phyloP scores from a whole-genome alignment of 257 asterid species.

The Thymus mandschuricus region DNA sequence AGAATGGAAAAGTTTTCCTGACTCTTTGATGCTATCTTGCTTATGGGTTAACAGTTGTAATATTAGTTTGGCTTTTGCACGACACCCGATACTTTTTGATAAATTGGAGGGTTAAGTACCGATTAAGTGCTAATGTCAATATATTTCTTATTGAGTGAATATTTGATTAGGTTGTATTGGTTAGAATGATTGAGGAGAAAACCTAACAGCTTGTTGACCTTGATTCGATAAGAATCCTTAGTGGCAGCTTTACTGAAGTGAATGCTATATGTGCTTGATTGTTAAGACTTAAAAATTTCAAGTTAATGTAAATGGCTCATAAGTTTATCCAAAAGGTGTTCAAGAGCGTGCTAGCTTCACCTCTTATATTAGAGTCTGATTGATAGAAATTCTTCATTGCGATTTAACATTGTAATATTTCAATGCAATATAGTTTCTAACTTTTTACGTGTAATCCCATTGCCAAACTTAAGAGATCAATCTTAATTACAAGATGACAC shows the following conservation, averaged over 20 bases:
- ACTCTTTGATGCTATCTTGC: background rate
- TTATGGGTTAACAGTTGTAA: background rate
- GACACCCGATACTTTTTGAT: constrained; percentile 14
- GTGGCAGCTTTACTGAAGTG: background rate
- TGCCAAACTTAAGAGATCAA: too few relatives aligned
- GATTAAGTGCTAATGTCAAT: constrained; percentile 12
- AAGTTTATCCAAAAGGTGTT: constrained; percentile 8
- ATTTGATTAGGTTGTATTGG: background rate
- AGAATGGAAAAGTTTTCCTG: background rate
- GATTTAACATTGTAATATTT: too few relatives aligned
- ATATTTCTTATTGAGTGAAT: constrained; percentile 6
- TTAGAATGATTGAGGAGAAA: too few relatives aligned
- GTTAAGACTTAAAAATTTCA: background rate
- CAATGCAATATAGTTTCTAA: too few relatives aligned
- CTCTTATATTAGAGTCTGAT: too few relatives aligned
- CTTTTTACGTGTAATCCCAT: too few relatives aligned
- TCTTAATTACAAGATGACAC: too few relatives aligned
- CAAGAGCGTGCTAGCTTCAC: background rate
- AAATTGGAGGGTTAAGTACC: constrained; percentile 8
- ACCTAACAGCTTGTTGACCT: background rate
- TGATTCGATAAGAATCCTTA: constrained; percentile 9
- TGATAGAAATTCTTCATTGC: too few relatives aligned
- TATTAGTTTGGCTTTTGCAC: background rate
- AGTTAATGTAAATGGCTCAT: background rate
- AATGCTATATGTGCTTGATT: constrained; percentile 6